Percentiles rank a stretch among this genome's conserved stretches.
Conservation (phyloP, 2,329 filamentous ascomycete species). For the Aspergillus ustus region DNA sequence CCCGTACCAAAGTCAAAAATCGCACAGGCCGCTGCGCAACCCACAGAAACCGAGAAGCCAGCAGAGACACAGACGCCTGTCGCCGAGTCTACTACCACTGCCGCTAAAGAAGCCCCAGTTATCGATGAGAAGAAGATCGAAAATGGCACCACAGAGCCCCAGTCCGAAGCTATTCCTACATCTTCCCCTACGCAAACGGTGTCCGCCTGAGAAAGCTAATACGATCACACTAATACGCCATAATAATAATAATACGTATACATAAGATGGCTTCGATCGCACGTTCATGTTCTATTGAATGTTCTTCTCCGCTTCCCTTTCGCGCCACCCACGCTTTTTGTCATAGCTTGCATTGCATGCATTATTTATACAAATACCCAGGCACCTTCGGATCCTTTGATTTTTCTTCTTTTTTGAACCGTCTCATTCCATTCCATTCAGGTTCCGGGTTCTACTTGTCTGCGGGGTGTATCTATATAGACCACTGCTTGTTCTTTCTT, state of each 20-base stretch:
- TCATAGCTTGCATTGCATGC: not conserved
- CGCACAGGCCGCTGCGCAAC: not conserved
- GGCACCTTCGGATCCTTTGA: not conserved
- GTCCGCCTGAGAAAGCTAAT: not conserved
- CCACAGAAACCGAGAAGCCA: not conserved
- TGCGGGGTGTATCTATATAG: not conserved
- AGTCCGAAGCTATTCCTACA: not conserved
- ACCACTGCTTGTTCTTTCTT: not conserved
- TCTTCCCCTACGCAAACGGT: conserved; percentile 1
- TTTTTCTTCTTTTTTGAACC: not conserved
- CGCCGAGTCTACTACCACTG: not conserved
- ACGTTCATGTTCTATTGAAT: not conserved
- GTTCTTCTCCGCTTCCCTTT: not conserved
- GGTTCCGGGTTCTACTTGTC: not conserved
- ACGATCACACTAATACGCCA: not conserved
- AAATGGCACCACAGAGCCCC: not conserved
- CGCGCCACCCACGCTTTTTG: not conserved
- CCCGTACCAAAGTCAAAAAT: conserved; percentile 25
- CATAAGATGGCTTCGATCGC: not conserved
- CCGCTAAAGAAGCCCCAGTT: not conserved
- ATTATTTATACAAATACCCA: not conserved
- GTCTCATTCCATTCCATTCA: not conserved
- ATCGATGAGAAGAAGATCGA: conserved; percentile 4
- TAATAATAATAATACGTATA: not conserved
- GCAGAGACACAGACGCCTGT: not conserved